Evolutionary conservation across 768 basidiomycete species (phyloP).

Genomic region (Sistotremastrum suecicum): DNA sequence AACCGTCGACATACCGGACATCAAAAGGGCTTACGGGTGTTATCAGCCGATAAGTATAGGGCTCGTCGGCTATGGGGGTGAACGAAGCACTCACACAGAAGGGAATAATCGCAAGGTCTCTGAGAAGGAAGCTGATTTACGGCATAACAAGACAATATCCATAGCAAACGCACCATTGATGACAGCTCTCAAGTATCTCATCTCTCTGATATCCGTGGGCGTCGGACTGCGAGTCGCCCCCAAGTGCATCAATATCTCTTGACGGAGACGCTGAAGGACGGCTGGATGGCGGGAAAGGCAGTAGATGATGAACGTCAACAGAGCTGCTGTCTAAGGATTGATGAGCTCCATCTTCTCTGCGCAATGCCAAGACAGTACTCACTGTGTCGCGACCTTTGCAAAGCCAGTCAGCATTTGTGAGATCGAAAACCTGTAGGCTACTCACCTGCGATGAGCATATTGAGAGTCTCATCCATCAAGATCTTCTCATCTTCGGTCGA

Average conservation of each 20-base stretch:
- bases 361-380: neutral
- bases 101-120: conserved; percentile 46
- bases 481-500: conserved; percentile 37
- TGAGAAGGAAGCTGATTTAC: conserved; percentile 4
- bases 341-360: neutral
- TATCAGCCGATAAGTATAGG: neutral
- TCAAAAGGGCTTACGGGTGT: conserved; percentile 28
- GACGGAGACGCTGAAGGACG: conserved; percentile 31
- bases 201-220: conserved; percentile 41
- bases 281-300: conserved; percentile 38
- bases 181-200: conserved; percentile 52
- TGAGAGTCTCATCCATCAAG: conserved; percentile 29
- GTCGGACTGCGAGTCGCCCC: conserved; percentile 35
- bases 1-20: conserved; percentile 20
- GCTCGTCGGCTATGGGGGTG: neutral
- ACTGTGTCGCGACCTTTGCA: neutral
- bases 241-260: conserved; percentile 41
- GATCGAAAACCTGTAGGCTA: conserved; percentile 1
- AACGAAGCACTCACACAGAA: conserved; percentile 18
- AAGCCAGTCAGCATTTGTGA: neutral
- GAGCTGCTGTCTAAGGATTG: conserved; percentile 16
- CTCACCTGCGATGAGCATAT: conserved; percentile 12
- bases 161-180: conserved; percentile 34
- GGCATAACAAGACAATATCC: neutral
- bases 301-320: conserved; percentile 24